These are phyloP conservation scores for Selenicereus undatus DNA, from an alignment of 148 eudicot genomes.

Conservation along the genomic window DNA sequence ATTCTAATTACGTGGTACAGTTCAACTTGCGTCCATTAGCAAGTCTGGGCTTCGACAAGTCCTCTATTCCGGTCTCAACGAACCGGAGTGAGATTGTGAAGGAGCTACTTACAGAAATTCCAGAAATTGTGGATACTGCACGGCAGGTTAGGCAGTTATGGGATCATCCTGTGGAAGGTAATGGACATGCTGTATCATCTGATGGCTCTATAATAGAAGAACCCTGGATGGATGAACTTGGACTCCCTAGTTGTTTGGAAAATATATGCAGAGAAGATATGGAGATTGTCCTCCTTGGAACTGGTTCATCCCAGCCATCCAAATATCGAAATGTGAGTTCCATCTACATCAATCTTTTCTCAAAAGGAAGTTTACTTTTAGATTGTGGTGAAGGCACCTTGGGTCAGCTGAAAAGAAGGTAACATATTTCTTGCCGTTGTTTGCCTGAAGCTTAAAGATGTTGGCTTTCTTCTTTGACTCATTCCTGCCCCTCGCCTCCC, in stretches of 20 bases:
- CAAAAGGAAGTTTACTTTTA: constrained; percentile 76
- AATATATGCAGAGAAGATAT: constrained; percentile 77
- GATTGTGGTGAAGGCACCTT: constrained; percentile 98
- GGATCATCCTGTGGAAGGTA: constrained; percentile 24
- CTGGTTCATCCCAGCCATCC: constrained; percentile 99
- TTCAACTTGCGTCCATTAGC: constrained; percentile 80
- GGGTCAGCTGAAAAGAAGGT: constrained; percentile 98
- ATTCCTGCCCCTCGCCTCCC: neutral
- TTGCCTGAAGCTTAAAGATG: neutral
- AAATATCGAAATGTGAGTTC: constrained; percentile 92
- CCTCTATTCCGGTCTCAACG: constrained; percentile 46
- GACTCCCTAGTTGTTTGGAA: constrained; percentile 71
- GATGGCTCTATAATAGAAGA: constrained; percentile 43
- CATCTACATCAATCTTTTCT: constrained; percentile 78
- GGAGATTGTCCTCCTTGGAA: constrained; percentile 94
- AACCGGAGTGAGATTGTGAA: constrained; percentile 41
- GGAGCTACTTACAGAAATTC: constrained; percentile 66
- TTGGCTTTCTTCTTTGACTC: constrained; percentile 11
- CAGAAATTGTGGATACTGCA: constrained; percentile 67
- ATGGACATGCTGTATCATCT: constrained; percentile 19
- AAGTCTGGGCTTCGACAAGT: constrained; percentile 70
- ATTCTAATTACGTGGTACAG: constrained; percentile 37
- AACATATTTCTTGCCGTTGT: constrained; percentile 3
- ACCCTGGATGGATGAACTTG: constrained; percentile 62
- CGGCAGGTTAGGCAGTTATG: constrained; percentile 53